Evolutionary conservation across 306 rosid genomes (phyloP).

Genomic region (Castanospermum australe): DNA sequence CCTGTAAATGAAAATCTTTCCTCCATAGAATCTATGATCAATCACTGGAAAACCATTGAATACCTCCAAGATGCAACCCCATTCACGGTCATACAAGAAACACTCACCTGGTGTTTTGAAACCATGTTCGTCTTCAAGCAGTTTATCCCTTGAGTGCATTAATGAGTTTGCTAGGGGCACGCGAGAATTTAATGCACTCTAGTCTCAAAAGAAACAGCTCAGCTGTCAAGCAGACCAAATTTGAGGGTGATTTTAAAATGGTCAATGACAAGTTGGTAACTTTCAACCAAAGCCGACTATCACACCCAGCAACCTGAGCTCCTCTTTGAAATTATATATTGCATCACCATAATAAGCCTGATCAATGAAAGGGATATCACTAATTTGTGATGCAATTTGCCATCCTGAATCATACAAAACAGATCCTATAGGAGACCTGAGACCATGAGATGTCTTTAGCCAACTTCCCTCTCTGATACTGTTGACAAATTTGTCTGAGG

Average conservation of each 20-base stretch:
- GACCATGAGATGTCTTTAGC: constrained; percentile 43
- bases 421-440: constrained; percentile 45
- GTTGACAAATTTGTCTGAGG: constrained; percentile 22
- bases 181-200: neutral
- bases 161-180: constrained; percentile 1
- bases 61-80: constrained; percentile 52
- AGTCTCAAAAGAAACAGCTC: constrained; percentile 40
- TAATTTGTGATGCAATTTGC: constrained; percentile 40
- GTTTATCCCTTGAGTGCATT: constrained; percentile 17
- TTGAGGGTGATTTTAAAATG: constrained; percentile 43
- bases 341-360: constrained; percentile 36
- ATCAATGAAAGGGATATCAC: constrained; percentile 55
- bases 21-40: constrained; percentile 37
- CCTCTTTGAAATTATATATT: constrained; percentile 27
- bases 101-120: constrained; percentile 41
- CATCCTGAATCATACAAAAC: constrained; percentile 40
- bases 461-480: constrained; percentile 31
- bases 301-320: constrained; percentile 53
- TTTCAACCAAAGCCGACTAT: constrained; percentile 7
- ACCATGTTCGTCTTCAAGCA: constrained; percentile 53
- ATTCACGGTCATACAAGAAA: constrained; percentile 32
- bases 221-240: constrained; percentile 8
- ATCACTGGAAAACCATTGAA: constrained; percentile 44
- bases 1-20: neutral
- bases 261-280: constrained; percentile 34